Evolutionary conservation across 179 eudicot species (phyloP), one percentile per base, ranked within the genome.

Genomic region (Beta macrorhiza): DNA sequence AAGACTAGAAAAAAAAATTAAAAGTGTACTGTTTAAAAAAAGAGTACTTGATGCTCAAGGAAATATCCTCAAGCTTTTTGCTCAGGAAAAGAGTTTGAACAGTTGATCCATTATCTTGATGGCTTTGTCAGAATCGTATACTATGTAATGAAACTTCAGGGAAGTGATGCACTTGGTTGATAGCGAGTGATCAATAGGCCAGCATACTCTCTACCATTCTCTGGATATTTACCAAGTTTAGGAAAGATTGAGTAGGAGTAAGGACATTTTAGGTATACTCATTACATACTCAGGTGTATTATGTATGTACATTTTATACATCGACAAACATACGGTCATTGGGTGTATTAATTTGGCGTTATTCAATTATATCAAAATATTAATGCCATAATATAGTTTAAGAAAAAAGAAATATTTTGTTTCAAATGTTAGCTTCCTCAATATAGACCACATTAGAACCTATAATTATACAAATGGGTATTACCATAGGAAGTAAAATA

Each of bases 131-230:
- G 78, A 72, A 42, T 63, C 53, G 45, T 67, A 17, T 25, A 29
- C 32, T 47, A 14, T n/a, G 19, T 13, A 14, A 81, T 20, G 83
- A 81, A 75, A 72, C 19, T 75, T 56, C 82, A 72, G n/a, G 72
- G 77, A 72, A 80, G 47, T 49, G 25, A 20, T 10, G 73, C 53
- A 74, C 74, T 80, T 67, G 75, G 63, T 75, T 55, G 79, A 74
- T 37, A 37, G 65, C 45, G 79, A 65, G 37, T 74, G 61, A 58
- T 45, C 59, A 25, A 80, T 49, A 44, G 16, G 45, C 65, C 16
- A 19, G 15, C 65, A 59, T 52, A 29, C 32, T 20, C 14, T 25
- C 47, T 32, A 59, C 42, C 8, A 5, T 22, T 29, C 70, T 32
- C 47, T 65, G 5, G 25, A 64, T 7, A 29, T 67, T 14, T 67